Evolutionary conservation across 2,329 filamentous ascomycete genomes (phyloP), one percentile per base, ranked within the genome.

Genomic region (Phyllosticta ampelicida): DNA sequence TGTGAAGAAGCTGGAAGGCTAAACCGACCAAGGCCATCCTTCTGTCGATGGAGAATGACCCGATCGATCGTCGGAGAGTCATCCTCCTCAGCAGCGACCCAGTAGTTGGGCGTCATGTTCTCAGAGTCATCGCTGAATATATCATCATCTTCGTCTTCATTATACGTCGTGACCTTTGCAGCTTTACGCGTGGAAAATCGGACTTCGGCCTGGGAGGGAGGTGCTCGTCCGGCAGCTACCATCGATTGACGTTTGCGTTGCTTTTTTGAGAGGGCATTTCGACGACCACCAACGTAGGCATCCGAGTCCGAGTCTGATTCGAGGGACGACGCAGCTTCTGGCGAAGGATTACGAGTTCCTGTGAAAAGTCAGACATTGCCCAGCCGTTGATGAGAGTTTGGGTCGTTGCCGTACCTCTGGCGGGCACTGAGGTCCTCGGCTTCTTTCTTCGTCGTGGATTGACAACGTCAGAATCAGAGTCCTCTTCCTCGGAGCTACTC

Each of bases 111-210:
- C 1, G 84, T 86, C 65, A 80, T 72, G 23, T 77, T 78, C 56
- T 86, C 84, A 5, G 81, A 80, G 50, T 86, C 85, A 6, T 76
- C 70, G 49, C 75, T 76, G 60, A 78, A 76, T 59, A 81, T 76
- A 60, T 82, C 78, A 56, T 79, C 75, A 59, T 83, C 78, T 13
- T 84, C 82, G 61, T 86, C 84, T 66, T 86, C 84, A 62, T 86
- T 86, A 68, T 87, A 86, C 61, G 80, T 86, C 5, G 81, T 80
- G 53, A 86, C 77, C 69, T 89, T 89, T 13, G 87, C 87, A 56
- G 90, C 89, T 62, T 89, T 87, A 61, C 92, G 82, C 56, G 86
- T 94, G 6, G 91, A 96, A 82, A 95, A 96, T 63, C 92, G 87
- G 68, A 96, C 89, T 74, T 96, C 91, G 59, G 83, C 82, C 65